Evolutionary conservation across 176 grass and related monocot genomes (phyloP).

Genomic region (Melocanna baccifera): DNA sequence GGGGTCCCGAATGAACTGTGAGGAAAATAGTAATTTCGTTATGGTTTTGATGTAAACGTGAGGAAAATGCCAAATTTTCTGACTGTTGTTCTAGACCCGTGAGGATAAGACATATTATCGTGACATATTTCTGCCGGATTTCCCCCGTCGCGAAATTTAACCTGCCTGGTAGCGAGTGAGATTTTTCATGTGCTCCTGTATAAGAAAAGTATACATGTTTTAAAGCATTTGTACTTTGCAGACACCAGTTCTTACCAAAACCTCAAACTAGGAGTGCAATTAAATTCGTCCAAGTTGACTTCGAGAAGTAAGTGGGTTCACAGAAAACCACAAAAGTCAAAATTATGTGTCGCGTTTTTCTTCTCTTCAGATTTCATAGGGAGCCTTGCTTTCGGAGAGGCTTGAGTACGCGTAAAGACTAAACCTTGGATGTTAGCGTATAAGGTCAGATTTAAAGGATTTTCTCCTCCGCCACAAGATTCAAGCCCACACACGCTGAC

Average conservation of each 20-base stretch:
- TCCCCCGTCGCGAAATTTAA: too few species aligned
- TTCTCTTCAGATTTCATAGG: background rate
- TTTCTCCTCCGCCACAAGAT: constrained; percentile 21
- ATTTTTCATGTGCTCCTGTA: background rate
- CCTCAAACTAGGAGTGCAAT: background rate
- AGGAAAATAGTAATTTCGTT: too few species aligned
- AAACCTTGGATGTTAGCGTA: constrained; percentile 41
- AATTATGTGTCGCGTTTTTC: background rate
- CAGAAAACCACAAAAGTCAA: constrained; percentile 7
- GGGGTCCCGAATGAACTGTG: too few species aligned
- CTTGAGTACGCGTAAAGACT: constrained; percentile 47
- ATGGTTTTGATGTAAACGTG: too few species aligned
- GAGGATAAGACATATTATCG: too few species aligned
- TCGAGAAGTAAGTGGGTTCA: background rate
- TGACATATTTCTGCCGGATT: too few species aligned
- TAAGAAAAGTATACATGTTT: background rate
- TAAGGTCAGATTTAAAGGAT: constrained; percentile 26
- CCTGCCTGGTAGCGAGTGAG: background rate
- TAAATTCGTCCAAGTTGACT: background rate
- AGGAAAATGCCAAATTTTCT: too few species aligned
- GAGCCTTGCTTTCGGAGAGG: background rate
- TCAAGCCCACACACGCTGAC: background rate
- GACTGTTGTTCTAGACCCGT: too few species aligned
- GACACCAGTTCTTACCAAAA: background rate
- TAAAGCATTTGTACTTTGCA: background rate